Evolutionary conservation across 2,329 filamentous ascomycete species (phyloP).

Genomic region (Acrodontium crateriforme): DNA sequence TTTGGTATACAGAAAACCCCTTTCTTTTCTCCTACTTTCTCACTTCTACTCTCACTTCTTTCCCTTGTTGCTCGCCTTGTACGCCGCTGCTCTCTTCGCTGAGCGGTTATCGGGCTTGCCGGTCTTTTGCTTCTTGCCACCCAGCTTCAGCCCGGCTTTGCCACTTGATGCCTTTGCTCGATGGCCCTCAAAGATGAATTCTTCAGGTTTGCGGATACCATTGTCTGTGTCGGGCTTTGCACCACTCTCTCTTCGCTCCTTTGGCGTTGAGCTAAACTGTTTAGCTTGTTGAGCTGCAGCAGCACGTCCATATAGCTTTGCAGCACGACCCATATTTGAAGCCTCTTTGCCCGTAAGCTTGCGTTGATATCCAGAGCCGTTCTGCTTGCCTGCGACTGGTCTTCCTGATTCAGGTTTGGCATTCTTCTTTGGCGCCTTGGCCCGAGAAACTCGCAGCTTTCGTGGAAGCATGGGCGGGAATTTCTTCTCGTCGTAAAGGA

Average conservation of each 20-base stretch:
- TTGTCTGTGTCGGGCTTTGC: slow-evolving; percentile 11
- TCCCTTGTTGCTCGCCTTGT: slow-evolving; percentile 30
- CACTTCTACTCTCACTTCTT: slow-evolving; percentile 8
- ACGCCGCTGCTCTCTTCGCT: slow-evolving; percentile 31
- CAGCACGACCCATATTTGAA: slow-evolving; percentile 58
- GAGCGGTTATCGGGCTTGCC: slow-evolving; percentile 31
- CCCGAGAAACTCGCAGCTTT: slow-evolving; percentile 70
- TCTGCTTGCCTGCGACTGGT: slow-evolving; percentile 13
- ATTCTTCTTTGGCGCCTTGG: slow-evolving; percentile 52
- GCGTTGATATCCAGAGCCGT: slow-evolving; percentile 45
- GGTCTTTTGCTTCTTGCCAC: slow-evolving; percentile 36
- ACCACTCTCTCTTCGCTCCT: slow-evolving; percentile 5
- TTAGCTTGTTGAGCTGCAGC: slow-evolving; percentile 38
- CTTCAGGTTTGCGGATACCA: slow-evolving; percentile 46
- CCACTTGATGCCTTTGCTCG: slow-evolving; percentile 55
- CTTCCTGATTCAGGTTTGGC: slow-evolving; percentile 23
- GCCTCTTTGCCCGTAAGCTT: slow-evolving; percentile 58
- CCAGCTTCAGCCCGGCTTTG: slow-evolving; percentile 46
- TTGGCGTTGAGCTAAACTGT: slow-evolving; percentile 3
- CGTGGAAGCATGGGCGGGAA: slow-evolving; percentile 91
- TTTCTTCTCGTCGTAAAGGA: slow-evolving; percentile 78
- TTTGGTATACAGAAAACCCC: too few species aligned
- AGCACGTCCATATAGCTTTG: slow-evolving; percentile 59
- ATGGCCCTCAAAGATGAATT: slow-evolving; percentile 69
- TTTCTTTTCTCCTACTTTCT: too few species aligned